Conservation (phyloP, 768 basidiomycete genomes). For the Asterophora lycoperdoides region DNA sequence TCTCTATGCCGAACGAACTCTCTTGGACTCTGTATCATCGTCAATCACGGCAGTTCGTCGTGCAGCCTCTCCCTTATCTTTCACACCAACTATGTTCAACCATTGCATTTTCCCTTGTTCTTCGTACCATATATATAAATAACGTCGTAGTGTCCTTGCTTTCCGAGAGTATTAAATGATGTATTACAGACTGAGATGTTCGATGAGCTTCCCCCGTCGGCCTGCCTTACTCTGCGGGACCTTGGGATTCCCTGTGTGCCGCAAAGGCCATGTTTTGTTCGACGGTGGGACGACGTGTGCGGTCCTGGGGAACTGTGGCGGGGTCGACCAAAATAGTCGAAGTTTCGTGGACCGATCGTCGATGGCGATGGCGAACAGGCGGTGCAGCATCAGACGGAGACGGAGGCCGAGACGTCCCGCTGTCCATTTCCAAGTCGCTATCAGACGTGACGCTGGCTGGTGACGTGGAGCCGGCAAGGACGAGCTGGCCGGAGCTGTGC, state of each 20-base stretch:
- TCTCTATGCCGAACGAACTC: background rate
- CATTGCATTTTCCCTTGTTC: conserved; percentile 14
- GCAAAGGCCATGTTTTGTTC: conserved; percentile 87
- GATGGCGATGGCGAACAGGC: conserved; percentile 18
- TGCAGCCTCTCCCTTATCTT: conserved; percentile 15
- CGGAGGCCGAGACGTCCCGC: conserved; percentile 45
- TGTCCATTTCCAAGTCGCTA: conserved; percentile 57
- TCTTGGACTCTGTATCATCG: conserved; percentile 17
- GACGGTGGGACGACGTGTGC: conserved; percentile 58
- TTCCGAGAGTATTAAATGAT: conserved; percentile 14
- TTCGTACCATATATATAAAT: conserved; percentile 18
- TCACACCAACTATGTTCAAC: conserved; percentile 17
- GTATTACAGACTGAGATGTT: conserved; percentile 8
- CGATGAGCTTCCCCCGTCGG: conserved; percentile 5
- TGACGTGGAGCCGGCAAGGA: conserved; percentile 43
- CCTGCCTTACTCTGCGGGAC: conserved; percentile 15
- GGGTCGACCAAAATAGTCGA: conserved; percentile 42
- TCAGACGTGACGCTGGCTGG: conserved; percentile 39
- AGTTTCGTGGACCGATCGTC: conserved; percentile 29
- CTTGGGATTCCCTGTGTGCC: conserved; percentile 51
- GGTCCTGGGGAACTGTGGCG: conserved; percentile 34
- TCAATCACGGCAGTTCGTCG: conserved; percentile 14
- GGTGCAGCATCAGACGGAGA: conserved; percentile 36
- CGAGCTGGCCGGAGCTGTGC: conserved; percentile 60
- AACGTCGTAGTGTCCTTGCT: conserved; percentile 13